Conservation (phyloP, 176 grass and related monocot genomes). For the Stipa capillata region DNA sequence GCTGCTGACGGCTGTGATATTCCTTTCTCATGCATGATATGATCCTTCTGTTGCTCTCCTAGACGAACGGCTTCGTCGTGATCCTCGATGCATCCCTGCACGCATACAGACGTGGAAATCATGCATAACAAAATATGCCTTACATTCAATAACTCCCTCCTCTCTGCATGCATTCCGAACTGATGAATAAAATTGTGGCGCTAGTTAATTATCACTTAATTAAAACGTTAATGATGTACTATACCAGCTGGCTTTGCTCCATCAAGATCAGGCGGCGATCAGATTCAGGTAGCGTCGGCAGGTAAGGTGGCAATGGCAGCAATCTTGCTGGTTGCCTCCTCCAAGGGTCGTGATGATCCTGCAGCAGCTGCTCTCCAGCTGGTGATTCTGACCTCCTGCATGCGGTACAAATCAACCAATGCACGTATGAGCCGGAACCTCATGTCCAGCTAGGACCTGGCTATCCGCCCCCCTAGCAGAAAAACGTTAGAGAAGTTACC, state of each 20-base stretch:
- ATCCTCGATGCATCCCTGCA: background rate
- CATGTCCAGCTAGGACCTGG: background rate
- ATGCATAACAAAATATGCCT: no score
- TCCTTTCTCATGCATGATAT: background rate
- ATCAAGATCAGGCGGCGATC: background rate
- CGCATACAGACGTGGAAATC: background rate
- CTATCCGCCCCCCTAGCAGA: no score
- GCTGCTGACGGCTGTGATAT: background rate
- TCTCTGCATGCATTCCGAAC: no score
- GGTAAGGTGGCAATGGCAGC: background rate
- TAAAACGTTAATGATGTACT: background rate
- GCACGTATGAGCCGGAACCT: background rate
- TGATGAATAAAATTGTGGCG: background rate
- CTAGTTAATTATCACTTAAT: background rate
- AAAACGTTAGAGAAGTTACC: no score
- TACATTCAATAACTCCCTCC: no score
- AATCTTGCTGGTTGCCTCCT: background rate
- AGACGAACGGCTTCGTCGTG: background rate
- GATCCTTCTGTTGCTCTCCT: background rate
- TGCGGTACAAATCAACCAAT: slow-evolving; percentile 11
- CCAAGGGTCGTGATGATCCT: slow-evolving; percentile 17
- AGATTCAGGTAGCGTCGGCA: background rate
- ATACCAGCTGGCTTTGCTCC: background rate
- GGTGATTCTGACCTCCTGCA: slow-evolving; percentile 27
- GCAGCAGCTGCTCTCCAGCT: background rate